Evolutionary conservation across 129 eudicot species (phyloP), one percentile per base, ranked within the genome.

Genomic region (Pseudognaphalium luteoalbum): DNA sequence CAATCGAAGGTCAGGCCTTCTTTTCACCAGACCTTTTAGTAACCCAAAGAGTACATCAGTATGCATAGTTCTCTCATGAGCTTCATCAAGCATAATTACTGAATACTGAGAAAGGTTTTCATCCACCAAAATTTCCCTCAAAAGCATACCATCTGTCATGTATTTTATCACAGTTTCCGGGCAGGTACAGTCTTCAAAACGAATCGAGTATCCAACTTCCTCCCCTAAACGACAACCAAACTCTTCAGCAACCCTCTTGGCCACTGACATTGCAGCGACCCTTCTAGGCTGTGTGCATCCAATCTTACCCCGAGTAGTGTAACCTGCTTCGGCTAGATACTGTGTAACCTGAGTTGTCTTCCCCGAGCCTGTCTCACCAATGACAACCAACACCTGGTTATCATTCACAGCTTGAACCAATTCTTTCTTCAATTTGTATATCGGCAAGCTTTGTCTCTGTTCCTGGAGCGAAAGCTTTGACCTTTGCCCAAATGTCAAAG

Each of bases 101-200:
- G 95, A 93, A 68, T 93, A 90, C 56, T 93, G 95, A 37, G 96
- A 86, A 7, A 93, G 75, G 66, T 90, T 76, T 11, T 93, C 95
- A 32, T 90, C 92, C 20, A 85, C 79, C 61, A 93, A 77, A 61
- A 90, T 85, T 76, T 93, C 98, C 73, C 70, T 85, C 71, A 90
- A 64, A 70, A 93, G 90, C 98, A 93, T 93, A 71, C 98, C 97
- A 72, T 93, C 97, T 4, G 98, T 93, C 98, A 93, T 93, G 74
- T 93, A 93, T 74, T 90, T 93, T 42, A 93, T 93, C 3, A 88
- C 96, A 11, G 98, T 93, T n/a, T 93, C 97, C 0, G 97, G 97
- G 42, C 98, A 86, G 0, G 98, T 93, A 52, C 97, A 88, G 82
- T 93, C 98, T 77, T 93, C 98, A 70, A 93, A 93, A 39, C 92